Base-by-base conservation (phyloP, 2,329 filamentous ascomycete genomes). In the Beauveria australis region DNA sequence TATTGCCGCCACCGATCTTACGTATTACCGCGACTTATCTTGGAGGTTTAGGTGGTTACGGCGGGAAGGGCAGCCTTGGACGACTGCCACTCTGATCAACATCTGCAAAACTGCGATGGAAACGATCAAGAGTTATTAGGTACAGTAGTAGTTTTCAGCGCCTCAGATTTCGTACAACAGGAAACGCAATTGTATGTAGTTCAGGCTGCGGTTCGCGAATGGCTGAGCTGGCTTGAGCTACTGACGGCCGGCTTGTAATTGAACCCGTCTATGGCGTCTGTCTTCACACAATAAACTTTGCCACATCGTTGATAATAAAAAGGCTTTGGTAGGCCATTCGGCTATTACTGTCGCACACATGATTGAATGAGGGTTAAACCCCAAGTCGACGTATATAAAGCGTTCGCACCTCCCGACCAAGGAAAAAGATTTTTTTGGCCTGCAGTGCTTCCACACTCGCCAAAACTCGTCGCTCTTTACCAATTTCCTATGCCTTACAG, bases 371-470 rank as follows among this genome's bases (percentile, higher is more conserved):
- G 12, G 16, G 5, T 40, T 22, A 26, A 40, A 24, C 19, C 7
- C 10, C n/a, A 22, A 18, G 7, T 16, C 18, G 16, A 2, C 3
- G 9, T 40, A 48, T 57, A 47, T 48, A 57, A 48, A 47, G 14
- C 19, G 2, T n/a, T 2, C 0, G 4, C 9, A 19, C 4, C 19
- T 14, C 43, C 33, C 33, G 1, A 37, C 33, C 12, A 26, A 48
- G 19, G 14, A 3, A 26, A 5, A 7, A 6, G 18, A 8, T 26
- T 7, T 26, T 16, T 37, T 57, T 16, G 22, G 24, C 48, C 43
- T 26, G 44, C 30, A 57, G 54, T 57, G 54, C 54, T 57, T 40
- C 43, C 30, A n/a, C 54, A 57, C 54, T 57, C 54, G 28, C 28
- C 28, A 33, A 43, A 54, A 53, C 37, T 22, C 16, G 51, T 44